A percentile compares a stretch with the other conserved stretches of the same genome.
phyloP scores from a whole-genome alignment of 768 basidiomycete genomes.

The Filobasidium wieringae region DNA sequence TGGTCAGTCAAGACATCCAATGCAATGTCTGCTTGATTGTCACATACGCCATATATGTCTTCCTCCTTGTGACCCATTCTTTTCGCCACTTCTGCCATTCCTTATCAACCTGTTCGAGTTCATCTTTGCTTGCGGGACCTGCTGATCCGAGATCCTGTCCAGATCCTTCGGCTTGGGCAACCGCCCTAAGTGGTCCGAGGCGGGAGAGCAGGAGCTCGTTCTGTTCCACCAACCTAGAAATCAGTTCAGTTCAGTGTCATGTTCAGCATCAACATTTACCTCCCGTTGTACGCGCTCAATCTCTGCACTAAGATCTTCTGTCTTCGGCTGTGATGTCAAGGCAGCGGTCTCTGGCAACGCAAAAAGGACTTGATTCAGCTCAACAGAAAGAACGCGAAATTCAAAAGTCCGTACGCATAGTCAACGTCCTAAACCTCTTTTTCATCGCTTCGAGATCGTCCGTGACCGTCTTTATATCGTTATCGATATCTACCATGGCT shows the following conservation, averaged over 20 bases:
- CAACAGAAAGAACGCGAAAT: slow-evolving; percentile 41
- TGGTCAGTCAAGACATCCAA: background rate
- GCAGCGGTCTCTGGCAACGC: slow-evolving; percentile 48
- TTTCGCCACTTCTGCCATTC: slow-evolving; percentile 71
- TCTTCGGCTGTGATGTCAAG: slow-evolving; percentile 56
- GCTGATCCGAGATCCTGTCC: slow-evolving; percentile 1
- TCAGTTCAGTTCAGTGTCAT: slow-evolving; percentile 21
- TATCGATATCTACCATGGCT: slow-evolving; percentile 51
- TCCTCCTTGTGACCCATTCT: slow-evolving; percentile 67
- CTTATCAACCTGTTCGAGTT: slow-evolving; percentile 54
- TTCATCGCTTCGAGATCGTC: slow-evolving; percentile 19
- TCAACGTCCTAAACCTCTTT: slow-evolving; percentile 51
- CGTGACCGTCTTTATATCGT: slow-evolving; percentile 20
- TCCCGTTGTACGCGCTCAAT: slow-evolving; percentile 46
- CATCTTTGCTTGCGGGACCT: slow-evolving; percentile 50
- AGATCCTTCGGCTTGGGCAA: background rate
- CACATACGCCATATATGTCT: slow-evolving; percentile 62
- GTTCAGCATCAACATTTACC: slow-evolving; percentile 42
- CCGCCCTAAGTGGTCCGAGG: slow-evolving; percentile 3
- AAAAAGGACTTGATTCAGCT: background rate
- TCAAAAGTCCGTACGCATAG: slow-evolving; percentile 45
- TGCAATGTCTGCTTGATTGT: background rate
- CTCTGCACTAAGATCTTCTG: slow-evolving; percentile 51
- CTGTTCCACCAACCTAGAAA: too few species aligned
- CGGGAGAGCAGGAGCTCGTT: slow-evolving; percentile 18